These are phyloP conservation scores for Neurospora discreta DNA, from an alignment of 495 filamentous ascomycete genomes.

Conservation along the genomic window DNA sequence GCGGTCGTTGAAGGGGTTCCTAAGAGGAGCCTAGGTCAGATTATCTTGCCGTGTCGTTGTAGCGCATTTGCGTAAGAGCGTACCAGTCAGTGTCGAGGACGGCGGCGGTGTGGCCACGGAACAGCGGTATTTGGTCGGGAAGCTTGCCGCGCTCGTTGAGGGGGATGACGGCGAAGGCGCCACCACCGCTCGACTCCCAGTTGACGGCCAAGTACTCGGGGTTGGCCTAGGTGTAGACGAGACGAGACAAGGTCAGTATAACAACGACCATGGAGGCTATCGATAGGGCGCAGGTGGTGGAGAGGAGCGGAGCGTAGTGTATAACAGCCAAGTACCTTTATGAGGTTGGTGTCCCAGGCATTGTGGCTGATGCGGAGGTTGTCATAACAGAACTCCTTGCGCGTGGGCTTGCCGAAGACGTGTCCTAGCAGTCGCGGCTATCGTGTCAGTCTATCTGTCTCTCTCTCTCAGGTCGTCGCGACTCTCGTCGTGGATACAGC, in stretches of 20 bases:
- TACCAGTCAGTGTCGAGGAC: conserved; percentile 98
- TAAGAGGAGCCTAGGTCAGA: conserved; percentile 31
- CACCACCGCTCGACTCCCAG: conserved; percentile 95
- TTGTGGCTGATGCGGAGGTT: conserved; percentile 90
- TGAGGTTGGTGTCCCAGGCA: conserved; percentile 97
- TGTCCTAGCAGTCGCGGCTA: conserved; percentile 53
- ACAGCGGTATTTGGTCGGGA: conserved; percentile 87
- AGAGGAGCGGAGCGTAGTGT: neutral
- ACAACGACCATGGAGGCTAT: neutral
- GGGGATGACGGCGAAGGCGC: conserved; percentile 94
- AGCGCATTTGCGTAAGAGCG: conserved; percentile 1
- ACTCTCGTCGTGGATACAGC: conserved; percentile 9
- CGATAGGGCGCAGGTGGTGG: neutral
- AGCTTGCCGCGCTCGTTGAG: conserved; percentile 76
- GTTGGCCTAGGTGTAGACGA: conserved; percentile 52
- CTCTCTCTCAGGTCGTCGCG: conserved; percentile 9
- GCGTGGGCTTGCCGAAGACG: conserved; percentile 88
- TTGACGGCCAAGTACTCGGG: conserved; percentile 94
- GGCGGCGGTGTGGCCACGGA: conserved; percentile 88
- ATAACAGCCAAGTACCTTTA: conserved; percentile 53
- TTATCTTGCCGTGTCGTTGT: neutral
- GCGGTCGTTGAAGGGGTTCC: conserved; percentile 91
- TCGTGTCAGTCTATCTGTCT: conserved; percentile 7
- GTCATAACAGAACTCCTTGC: conserved; percentile 92
- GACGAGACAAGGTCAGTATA: conserved; percentile 15